Evolutionary conservation across 2,329 filamentous ascomycete genomes (phyloP), one percentile per base, ranked within the genome.

Genomic region (Fusarium sp.): DNA sequence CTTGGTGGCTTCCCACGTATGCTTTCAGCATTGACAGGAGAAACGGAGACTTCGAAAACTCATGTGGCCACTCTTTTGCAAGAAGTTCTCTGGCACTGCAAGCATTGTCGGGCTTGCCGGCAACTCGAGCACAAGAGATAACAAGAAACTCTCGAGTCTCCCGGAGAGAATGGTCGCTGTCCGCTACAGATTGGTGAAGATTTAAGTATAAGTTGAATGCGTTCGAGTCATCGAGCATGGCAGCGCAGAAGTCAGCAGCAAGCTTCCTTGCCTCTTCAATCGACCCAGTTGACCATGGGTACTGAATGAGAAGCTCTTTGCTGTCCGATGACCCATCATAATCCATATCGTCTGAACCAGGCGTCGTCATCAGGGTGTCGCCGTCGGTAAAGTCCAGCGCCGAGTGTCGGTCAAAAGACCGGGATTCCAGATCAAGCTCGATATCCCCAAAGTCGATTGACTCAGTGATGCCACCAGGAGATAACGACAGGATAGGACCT

Each of bases 191-290:
- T 7, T 32, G 41, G 30, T 67, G 57, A n/a, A 76, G 70, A 8
- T 53, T 25, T 6, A 30, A 38, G 51, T 74, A 75, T 10, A 76
- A 59, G 12, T n/a, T 4, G 24, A 67, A 73, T 29, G 75, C 71
- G 43, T 72, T 75, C 41, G 68, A 43, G n/a, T 75, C 72, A 44
- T 76, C 75, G 8, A 62, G 65, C 69, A 75, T 73, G 43, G 71
- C 66, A 27, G 66, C 66, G 27, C 64, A 73, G 46, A 76, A 76
- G 60, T 76, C 75, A 34, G 74, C 74, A 25, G 70, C 66, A 40
- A 75, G 70, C 57, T 75, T 75, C 43, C 48, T 70, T 10, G 43
- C 49, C n/a, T 70, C 62, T n/a, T 71, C 47, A 20, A 15, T 24
- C 45, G 60, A 63, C 13, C 68, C 68, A 24, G 59, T 40, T 24